Evolutionary conservation across 108 stramenopile species (phyloP), one percentile per base, ranked within the genome.

Genomic region (Conticribra weissflogii): DNA sequence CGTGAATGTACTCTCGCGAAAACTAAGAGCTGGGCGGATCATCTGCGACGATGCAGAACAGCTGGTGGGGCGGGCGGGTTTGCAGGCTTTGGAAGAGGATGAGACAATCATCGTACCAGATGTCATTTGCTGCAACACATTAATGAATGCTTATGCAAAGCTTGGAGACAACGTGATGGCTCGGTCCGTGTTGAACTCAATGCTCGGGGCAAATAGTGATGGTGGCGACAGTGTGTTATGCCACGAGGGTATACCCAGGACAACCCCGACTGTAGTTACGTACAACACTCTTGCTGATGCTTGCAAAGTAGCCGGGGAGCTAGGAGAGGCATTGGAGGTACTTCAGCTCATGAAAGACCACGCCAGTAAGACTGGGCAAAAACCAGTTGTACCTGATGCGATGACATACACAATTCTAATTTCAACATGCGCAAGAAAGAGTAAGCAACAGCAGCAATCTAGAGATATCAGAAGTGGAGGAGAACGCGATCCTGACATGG

Each of bases 71-170:
- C 48, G 65, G 3, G 22, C 25, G 46, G 30, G 15, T 18, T 23
- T 76, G 28, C 73, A 33, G 24, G 63, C n/a, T 28, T 60, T 74
- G 24, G 76, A 78, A 47, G 41, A 44, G 45, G 68, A 78, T 28
- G 54, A 78, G n/a, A 22, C 32, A 7, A 66, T 65, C 21, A 76
- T 76, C 18, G 60, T 91, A 24, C 91, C 91, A 1, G 91, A 92
- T 75, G 88, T 91, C 12, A 87, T 86, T 54, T 86, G 90, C 52
- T 86, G 86, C 73, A 96, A 96, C 54, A 93, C 90, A 48, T 71
- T 93, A 16, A 91, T 96, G 95, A 93, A 96, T 71, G 83, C 79
- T 19, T 92, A 88, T 70, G 87, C 92, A 3, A 96, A 93, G 67
- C 54, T 90, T 23, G 87, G 83, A 8, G 83, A 93, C 69, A 33